These are phyloP conservation scores for Suillus weaverae DNA, from an alignment of 768 basidiomycete genomes.

Conservation along the genomic window DNA sequence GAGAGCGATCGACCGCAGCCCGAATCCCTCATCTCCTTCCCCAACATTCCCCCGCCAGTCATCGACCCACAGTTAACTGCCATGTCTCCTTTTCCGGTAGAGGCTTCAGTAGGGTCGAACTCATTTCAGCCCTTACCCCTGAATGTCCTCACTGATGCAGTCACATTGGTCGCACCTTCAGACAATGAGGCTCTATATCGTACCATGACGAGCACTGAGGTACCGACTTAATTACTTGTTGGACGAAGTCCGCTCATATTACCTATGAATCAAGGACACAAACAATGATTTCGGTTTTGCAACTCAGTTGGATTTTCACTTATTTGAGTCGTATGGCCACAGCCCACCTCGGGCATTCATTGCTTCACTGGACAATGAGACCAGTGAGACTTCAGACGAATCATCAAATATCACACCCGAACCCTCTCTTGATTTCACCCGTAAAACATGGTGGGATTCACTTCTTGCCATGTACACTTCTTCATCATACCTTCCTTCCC, in stretches of 20 bases:
- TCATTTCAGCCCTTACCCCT: slow-evolving; percentile 9
- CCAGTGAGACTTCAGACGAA: slow-evolving; percentile 16
- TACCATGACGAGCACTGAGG: slow-evolving; percentile 26
- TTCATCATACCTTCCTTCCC: slow-evolving; percentile 33
- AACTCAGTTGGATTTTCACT: slow-evolving; percentile 8
- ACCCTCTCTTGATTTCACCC: slow-evolving; percentile 65
- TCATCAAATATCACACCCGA: slow-evolving; percentile 40
- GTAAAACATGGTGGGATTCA: slow-evolving; percentile 81
- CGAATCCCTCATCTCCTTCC: slow-evolving; percentile 4
- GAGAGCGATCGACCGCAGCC: background rate
- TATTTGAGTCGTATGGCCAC: slow-evolving; percentile 2
- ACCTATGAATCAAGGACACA: slow-evolving; percentile 24
- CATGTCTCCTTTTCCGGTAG: slow-evolving; percentile 17
- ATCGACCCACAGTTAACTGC: slow-evolving; percentile 28
- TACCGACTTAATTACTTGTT: slow-evolving; percentile 27
- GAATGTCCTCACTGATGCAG: slow-evolving; percentile 10
- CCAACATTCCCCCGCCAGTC: slow-evolving; percentile 14
- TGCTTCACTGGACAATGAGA: slow-evolving; percentile 14
- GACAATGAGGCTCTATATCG: slow-evolving; percentile 14
- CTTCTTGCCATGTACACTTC: slow-evolving; percentile 53
- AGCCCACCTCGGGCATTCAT: slow-evolving; percentile 11
- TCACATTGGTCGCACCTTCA: slow-evolving; percentile 12
- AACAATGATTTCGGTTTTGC: slow-evolving; percentile 8
- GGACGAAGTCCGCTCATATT: slow-evolving; percentile 25
- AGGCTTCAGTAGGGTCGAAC: slow-evolving; percentile 2